A percentile compares a stretch with the other conserved stretches of the same genome.
These are phyloP conservation scores for Trypethelium eluteriae DNA, from an alignment of 495 filamentous ascomycete genomes.

Conservation along the genomic window DNA sequence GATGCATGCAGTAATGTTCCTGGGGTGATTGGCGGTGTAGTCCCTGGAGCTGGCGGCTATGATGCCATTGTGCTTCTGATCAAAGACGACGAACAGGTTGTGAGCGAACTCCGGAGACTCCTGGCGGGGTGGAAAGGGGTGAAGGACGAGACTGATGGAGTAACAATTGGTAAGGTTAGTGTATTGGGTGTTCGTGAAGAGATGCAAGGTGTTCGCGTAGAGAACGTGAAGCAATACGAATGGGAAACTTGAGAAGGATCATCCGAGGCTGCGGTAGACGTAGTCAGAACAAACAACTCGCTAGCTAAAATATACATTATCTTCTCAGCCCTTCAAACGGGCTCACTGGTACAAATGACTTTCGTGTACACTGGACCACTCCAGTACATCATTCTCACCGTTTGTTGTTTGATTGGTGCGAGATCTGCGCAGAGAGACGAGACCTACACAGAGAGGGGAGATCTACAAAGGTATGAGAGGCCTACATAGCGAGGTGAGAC, in stretches of 20 bases:
- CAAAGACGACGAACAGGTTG: slow-evolving; percentile 61
- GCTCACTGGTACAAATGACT: too few relatives aligned
- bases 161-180: slow-evolving; percentile 62
- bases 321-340: too few relatives aligned
- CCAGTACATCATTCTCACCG: too few relatives aligned
- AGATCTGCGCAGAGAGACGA: too few relatives aligned
- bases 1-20: slow-evolving; percentile 63
- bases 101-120: slow-evolving; percentile 53
- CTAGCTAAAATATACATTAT: too few relatives aligned
- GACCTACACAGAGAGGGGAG: too few relatives aligned
- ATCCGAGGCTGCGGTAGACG: not conserved
- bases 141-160: slow-evolving; percentile 45
- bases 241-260: slow-evolving; percentile 40
- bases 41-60: slow-evolving; percentile 89
- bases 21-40: slow-evolving; percentile 84
- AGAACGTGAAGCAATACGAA: slow-evolving; percentile 53
- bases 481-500: too few relatives aligned
- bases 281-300: too few relatives aligned
- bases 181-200: slow-evolving; percentile 78
- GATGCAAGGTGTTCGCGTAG: slow-evolving; percentile 69
- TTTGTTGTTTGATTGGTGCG: too few relatives aligned
- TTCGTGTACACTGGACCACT: too few relatives aligned
- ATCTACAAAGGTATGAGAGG: too few relatives aligned
- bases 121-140: slow-evolving; percentile 54
- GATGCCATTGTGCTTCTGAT: slow-evolving; percentile 82